phyloP scores from a whole-genome alignment of 2,329 filamentous ascomycete species.

The Coniochaeta sp. region DNA sequence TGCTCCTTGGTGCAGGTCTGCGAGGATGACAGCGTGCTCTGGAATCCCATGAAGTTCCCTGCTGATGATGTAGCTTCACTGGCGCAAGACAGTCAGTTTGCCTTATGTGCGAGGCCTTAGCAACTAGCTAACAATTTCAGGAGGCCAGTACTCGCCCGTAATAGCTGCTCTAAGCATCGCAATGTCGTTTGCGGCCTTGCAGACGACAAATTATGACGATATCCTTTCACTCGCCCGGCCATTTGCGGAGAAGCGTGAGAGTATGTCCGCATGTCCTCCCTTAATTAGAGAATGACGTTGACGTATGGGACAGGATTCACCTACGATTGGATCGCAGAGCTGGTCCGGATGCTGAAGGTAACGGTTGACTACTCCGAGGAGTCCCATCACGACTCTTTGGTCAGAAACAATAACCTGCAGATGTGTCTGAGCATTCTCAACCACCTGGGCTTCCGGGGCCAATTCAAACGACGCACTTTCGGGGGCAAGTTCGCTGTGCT shows the following conservation, averaged over 20 bases:
- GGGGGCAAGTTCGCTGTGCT: constrained; percentile 69
- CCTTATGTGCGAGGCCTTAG: neutral
- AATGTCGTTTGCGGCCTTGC: constrained; percentile 36
- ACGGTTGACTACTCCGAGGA: constrained; percentile 80
- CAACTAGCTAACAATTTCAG: neutral
- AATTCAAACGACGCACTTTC: constrained; percentile 54
- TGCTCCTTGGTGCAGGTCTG: constrained; percentile 52
- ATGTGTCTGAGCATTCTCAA: constrained; percentile 73
- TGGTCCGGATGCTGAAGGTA: constrained; percentile 63
- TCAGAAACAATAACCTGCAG: constrained; percentile 67
- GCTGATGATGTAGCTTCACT: constrained; percentile 39
- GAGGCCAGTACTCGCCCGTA: constrained; percentile 49
- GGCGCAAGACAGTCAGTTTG: constrained; percentile 40
- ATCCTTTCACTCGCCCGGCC: constrained; percentile 62
- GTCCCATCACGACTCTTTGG: constrained; percentile 55
- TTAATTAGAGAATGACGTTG: constrained; percentile 16
- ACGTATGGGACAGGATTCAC: constrained; percentile 41
- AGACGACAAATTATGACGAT: constrained; percentile 57
- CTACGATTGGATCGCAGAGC: constrained; percentile 55
- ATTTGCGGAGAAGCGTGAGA: constrained; percentile 23
- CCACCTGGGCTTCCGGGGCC: constrained; percentile 66
- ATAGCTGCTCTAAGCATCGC: constrained; percentile 55
- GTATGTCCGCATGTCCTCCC: constrained; percentile 9
- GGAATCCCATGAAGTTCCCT: constrained; percentile 48
- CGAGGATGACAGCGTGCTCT: constrained; percentile 52